A percentile compares a stretch with the other conserved stretches of the same genome.
phyloP scores from a whole-genome alignment of 2,329 filamentous ascomycete species.

The Sarocladiaceae sp. region DNA sequence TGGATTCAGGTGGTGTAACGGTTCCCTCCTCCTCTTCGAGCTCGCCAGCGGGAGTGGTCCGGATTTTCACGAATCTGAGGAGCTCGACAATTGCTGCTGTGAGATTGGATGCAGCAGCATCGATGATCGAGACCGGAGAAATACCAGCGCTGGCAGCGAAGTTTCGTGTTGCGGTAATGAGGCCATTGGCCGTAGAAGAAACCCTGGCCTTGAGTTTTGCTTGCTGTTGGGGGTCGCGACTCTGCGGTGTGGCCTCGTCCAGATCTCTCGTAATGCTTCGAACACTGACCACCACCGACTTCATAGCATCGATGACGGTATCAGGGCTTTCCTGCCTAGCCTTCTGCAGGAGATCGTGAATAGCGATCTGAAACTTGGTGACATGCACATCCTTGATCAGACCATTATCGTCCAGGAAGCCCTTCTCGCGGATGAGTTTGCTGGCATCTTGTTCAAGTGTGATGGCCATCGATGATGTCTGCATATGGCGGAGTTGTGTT shows the following conservation, averaged over 20 bases:
- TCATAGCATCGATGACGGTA: slow-evolving; percentile 79
- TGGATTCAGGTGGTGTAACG: slow-evolving; percentile 61
- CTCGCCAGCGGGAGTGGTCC: slow-evolving; percentile 68
- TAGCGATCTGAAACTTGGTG: slow-evolving; percentile 89
- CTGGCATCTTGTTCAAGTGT: slow-evolving; percentile 66
- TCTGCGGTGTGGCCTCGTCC: slow-evolving; percentile 49
- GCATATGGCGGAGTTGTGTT: slow-evolving; percentile 77
- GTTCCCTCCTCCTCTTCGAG: slow-evolving; percentile 70
- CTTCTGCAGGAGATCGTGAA: slow-evolving; percentile 81
- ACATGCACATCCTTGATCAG: slow-evolving; percentile 88
- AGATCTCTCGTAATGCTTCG: slow-evolving; percentile 82
- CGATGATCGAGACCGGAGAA: slow-evolving; percentile 86
- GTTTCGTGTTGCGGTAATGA: slow-evolving; percentile 93
- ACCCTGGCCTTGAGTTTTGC: slow-evolving; percentile 74
- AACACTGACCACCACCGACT: slow-evolving; percentile 76
- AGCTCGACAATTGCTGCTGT: slow-evolving; percentile 83
- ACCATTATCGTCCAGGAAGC: slow-evolving; percentile 67
- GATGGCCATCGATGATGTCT: slow-evolving; percentile 75
- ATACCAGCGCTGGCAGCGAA: slow-evolving; percentile 79
- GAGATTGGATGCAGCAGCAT: slow-evolving; percentile 89
- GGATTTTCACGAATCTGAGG: slow-evolving; percentile 77
- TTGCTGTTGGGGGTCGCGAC: slow-evolving; percentile 56
- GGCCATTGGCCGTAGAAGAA: slow-evolving; percentile 89
- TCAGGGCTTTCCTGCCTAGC: slow-evolving; percentile 72
- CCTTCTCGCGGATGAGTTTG: slow-evolving; percentile 60